Conservation (phyloP, 352 stramenopile genomes). For the Globisporangium polare region DNA sequence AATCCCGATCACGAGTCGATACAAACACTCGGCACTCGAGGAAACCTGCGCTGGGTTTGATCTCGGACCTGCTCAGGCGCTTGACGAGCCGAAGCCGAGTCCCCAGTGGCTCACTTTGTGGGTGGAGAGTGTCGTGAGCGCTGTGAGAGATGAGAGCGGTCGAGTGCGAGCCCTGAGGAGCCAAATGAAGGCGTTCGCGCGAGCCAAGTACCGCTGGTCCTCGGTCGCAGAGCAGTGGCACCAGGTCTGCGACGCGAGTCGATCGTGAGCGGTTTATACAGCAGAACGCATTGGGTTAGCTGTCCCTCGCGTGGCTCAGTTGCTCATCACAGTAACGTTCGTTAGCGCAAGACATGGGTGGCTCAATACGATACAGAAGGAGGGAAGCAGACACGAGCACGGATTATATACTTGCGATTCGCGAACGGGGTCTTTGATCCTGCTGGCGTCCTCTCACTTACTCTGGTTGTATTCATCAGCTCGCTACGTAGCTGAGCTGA, state of each 20-base stretch:
- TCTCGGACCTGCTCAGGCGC: constrained; percentile 48
- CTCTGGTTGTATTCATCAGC: not conserved
- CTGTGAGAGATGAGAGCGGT: constrained; percentile 23
- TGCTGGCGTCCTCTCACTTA: not conserved
- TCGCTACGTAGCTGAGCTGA: not conserved
- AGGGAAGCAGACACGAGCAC: constrained; percentile 3
- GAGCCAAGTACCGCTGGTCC: constrained; percentile 47
- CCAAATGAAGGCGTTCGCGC: constrained; percentile 60
- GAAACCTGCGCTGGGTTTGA: constrained; percentile 72
- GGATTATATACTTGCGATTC: constrained; percentile 5
- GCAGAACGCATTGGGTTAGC: not conserved
- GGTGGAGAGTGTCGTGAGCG: constrained; percentile 43
- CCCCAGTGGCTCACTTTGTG: constrained; percentile 47
- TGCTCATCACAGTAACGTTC: not conserved
- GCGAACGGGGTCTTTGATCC: not conserved
- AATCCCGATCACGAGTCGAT: constrained; percentile 87
- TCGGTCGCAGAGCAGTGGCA: constrained; percentile 56
- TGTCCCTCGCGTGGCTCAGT: not conserved
- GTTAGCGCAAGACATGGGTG: not conserved
- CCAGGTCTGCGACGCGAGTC: constrained; percentile 19
- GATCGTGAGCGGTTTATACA: not conserved
- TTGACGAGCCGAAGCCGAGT: constrained; percentile 3
- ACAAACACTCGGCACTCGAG: constrained; percentile 47
- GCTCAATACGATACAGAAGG: not conserved
- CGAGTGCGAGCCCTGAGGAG: constrained; percentile 25